Conservation (phyloP, 805 yeast genomes). For the Saccharomycopsis olivae region DNA sequence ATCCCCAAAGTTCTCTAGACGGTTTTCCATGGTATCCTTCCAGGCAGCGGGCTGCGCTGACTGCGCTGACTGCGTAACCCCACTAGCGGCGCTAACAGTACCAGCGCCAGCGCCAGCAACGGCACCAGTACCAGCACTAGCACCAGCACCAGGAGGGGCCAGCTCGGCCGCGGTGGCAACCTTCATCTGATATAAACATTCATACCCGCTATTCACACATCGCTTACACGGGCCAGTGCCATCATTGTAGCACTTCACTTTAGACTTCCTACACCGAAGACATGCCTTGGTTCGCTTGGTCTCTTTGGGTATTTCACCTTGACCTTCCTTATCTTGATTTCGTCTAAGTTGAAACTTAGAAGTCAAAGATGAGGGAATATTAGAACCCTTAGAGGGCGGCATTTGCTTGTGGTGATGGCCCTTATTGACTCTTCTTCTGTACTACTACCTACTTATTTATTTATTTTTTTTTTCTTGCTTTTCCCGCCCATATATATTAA, state of each 20-base stretch:
- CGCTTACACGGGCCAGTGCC: conserved; percentile 44
- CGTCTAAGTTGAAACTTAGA: conserved; percentile 12
- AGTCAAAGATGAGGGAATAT: conserved; percentile 9
- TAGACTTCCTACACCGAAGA: conserved; percentile 48
- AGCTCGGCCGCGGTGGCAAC: conserved; percentile 19
- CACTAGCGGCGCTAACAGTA: not conserved
- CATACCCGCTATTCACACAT: conserved; percentile 40
- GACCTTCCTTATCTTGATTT: not conserved
- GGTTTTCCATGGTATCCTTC: conserved; percentile 29
- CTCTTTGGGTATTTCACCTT: not conserved
- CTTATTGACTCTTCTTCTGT: no score
- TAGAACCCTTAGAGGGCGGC: conserved; percentile 3
- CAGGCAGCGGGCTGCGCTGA: conserved; percentile 20
- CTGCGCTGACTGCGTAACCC: not conserved
- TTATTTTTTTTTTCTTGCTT: no score
- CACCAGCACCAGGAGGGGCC: no score
- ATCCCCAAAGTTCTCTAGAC: conserved; percentile 30
- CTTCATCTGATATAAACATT: conserved; percentile 48
- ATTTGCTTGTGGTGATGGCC: no score
- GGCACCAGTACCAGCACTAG: not conserved
- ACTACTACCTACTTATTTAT: no score
- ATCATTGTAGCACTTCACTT: conserved; percentile 49
- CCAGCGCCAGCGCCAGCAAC: not conserved
- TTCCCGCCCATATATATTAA: no score
- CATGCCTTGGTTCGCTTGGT: conserved; percentile 42